Evolutionary conservation across 2,329 filamentous ascomycete species (phyloP), one percentile per base, ranked within the genome.

Genomic region (Colletotrichum sp.): DNA sequence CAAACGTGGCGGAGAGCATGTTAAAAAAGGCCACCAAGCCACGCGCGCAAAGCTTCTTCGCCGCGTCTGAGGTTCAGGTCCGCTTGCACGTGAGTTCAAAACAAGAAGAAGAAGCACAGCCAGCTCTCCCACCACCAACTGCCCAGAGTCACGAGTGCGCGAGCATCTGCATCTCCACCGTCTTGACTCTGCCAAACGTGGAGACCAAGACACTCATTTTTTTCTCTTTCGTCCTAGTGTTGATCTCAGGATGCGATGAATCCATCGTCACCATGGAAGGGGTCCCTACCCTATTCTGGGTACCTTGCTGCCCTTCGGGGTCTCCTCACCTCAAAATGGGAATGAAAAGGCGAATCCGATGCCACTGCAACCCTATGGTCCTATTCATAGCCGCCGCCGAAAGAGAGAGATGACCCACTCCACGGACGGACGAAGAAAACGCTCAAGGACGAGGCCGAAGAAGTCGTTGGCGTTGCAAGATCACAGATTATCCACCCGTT

Each of bases 361-460:
- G 30, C 64, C 44, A 34, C n/a, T 67, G 72, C 64, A 75, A 72
- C 73, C 63, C 64, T 76, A 39, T 12, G 30, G 18, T 44, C 69
- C 73, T 72, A 73, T 72, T 76, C 69, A 76, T 69, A 72, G 73
- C 57, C 69, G 30, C 62, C 65, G 62, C 62, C 36, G 59, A 63
- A 52, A 52, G 44, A 21, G n/a, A 52, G 2, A 7, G 10, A 52
- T 1, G 69, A 30, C 62, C 72, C 72, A 70, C 71, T 26, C 36
- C 44, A 49, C 44, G 44, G 44, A 55, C 72, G 32, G 60, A 36
- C 21, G 39, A 21, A 24, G 30, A 28, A 16, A 26, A 21, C 39
- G 44, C 44, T 49, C 30, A 30, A 39, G 30, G 21, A 59, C 30
- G 34, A 68, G 44, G 55, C 39, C 44, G 44, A 57, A 49, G 39